Conservation (phyloP, 345 rosid species). For the Orychophragmus violaceus region DNA sequence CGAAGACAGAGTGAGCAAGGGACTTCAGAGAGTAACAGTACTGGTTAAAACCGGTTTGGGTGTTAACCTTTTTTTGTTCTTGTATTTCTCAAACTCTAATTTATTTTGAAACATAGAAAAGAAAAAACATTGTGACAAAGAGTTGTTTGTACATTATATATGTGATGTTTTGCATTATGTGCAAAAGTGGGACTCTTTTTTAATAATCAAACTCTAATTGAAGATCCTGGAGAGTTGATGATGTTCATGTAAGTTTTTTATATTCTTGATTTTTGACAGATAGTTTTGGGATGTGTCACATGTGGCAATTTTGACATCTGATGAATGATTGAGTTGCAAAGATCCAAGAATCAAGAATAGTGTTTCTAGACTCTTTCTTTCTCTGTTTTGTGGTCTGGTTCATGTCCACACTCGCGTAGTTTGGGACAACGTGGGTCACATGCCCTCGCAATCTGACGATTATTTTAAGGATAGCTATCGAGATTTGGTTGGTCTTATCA, state of each 20-base stretch:
- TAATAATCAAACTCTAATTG: conserved; percentile 19
- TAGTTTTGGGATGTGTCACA: conserved; percentile 10
- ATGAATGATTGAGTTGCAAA: conserved; percentile 23
- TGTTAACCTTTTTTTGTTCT: conserved; percentile 14
- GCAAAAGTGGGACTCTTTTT: conserved; percentile 3
- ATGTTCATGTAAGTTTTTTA: not conserved
- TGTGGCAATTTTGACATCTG: conserved; percentile 16
- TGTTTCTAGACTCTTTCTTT: conserved; percentile 17
- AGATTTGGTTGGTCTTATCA: conserved; percentile 19
- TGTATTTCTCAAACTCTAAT: conserved; percentile 15
- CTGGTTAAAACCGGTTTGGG: conserved; percentile 20
- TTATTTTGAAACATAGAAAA: conserved; percentile 32
- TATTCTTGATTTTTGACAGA: not conserved
- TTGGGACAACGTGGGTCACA: conserved; percentile 35
- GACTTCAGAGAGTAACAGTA: conserved; percentile 29
- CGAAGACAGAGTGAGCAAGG: conserved; percentile 68
- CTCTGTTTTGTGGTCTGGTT: conserved; percentile 20
- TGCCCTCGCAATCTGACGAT: conserved; percentile 29
- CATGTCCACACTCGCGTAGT: conserved; percentile 28
- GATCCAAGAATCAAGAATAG: conserved; percentile 22
- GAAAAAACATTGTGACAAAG: not conserved
- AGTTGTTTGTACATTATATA: conserved; percentile 35
- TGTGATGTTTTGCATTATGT: conserved; percentile 25
- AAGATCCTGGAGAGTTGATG: conserved; percentile 7
- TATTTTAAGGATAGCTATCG: conserved; percentile 12